Conservation (phyloP, 805 yeast genomes). For the Metschnikowia arizonensis region DNA sequence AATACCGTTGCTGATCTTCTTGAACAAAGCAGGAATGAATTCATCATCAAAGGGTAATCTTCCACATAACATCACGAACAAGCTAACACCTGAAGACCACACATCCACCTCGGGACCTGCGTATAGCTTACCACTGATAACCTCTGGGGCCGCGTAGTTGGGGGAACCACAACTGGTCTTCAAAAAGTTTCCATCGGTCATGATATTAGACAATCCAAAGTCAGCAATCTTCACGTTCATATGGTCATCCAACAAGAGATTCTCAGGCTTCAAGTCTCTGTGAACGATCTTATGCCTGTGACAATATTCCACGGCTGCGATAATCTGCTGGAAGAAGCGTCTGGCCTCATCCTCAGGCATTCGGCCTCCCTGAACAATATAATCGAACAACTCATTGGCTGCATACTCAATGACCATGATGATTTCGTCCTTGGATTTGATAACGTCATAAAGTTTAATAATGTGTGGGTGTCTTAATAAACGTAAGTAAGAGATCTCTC, state of each 20-base stretch:
- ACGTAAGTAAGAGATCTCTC: slow-evolving; percentile 87
- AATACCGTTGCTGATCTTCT: slow-evolving; percentile 88
- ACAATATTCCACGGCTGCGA: slow-evolving; percentile 94
- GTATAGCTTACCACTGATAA: slow-evolving; percentile 86
- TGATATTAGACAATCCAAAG: slow-evolving; percentile 88
- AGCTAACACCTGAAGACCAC: slow-evolving; percentile 94
- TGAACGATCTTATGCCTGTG: slow-evolving; percentile 96
- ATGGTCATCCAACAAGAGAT: slow-evolving; percentile 81
- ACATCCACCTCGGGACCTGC: slow-evolving; percentile 99
- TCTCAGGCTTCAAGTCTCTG: slow-evolving; percentile 95
- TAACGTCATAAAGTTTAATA: slow-evolving; percentile 91
- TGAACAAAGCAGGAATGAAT: slow-evolving; percentile 88
- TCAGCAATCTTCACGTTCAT: slow-evolving; percentile 94
- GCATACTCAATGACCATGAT: slow-evolving; percentile 97
- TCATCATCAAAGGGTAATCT: slow-evolving; percentile 95
- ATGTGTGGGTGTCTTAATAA: slow-evolving; percentile 92
- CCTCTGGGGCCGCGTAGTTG: slow-evolving; percentile 97
- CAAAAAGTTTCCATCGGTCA: slow-evolving; percentile 95
- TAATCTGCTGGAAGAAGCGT: slow-evolving; percentile 91
- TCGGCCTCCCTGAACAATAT: slow-evolving; percentile 88
- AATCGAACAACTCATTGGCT: slow-evolving; percentile 93
- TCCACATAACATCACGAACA: slow-evolving; percentile 94
- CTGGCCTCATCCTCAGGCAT: slow-evolving; percentile 91
- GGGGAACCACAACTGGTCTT: slow-evolving; percentile 97
- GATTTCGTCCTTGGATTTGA: slow-evolving; percentile 90